Evolutionary conservation across 345 rosid species (phyloP).

Genomic region (Gossypium bickii): DNA sequence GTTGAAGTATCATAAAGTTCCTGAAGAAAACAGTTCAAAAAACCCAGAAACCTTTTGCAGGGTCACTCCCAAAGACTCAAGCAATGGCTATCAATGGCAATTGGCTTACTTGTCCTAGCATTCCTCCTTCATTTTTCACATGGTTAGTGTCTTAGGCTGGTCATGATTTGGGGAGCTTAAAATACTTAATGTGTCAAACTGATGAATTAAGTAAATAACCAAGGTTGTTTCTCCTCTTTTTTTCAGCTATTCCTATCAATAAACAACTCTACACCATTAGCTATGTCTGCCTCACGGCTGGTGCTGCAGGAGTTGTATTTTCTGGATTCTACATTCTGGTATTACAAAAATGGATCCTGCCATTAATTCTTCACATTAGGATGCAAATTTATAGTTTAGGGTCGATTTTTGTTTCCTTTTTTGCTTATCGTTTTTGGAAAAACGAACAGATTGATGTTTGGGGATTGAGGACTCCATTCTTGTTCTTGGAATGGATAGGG

Average conservation of each 20-base stretch:
- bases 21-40: neutral
- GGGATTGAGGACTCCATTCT: constrained; percentile 44
- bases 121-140: constrained; percentile 46
- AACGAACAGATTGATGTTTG: constrained; percentile 46
- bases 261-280: constrained; percentile 67
- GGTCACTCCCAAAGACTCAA: constrained; percentile 53
- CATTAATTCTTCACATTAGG: neutral
- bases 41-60: constrained; percentile 22
- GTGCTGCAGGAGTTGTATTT: constrained; percentile 57
- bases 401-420: neutral
- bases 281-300: constrained; percentile 59
- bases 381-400: neutral
- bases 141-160: constrained; percentile 27
- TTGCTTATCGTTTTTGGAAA: neutral
- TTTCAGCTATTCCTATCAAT: constrained; percentile 60
- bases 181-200: neutral
- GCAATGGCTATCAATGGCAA: constrained; percentile 49
- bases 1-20: neutral
- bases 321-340: constrained; percentile 57
- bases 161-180: neutral
- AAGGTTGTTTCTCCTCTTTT: neutral
- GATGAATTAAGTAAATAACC: neutral
- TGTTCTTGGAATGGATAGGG: constrained; percentile 64
- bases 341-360: neutral
- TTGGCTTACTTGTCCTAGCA: constrained; percentile 27